Conservation (phyloP, 805 yeast genomes). For the Saccharomycopsis sp. region DNA sequence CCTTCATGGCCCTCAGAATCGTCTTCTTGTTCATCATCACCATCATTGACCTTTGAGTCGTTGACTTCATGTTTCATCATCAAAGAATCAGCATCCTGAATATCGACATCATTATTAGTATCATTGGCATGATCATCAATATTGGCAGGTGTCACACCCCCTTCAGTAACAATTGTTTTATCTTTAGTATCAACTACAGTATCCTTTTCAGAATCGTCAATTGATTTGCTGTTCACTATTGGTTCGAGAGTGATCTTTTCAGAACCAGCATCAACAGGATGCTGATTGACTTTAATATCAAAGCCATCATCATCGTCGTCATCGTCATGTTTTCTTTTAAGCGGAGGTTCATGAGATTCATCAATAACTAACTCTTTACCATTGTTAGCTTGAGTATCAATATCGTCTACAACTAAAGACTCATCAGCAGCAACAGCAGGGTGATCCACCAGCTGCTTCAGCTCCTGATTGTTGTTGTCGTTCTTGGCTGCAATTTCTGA, state of each 20-base stretch:
- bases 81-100: not conserved
- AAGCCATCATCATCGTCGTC: not conserved
- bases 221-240: constrained; percentile 1
- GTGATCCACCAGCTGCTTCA: no score
- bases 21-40: constrained; percentile 9
- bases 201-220: not conserved
- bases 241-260: not conserved
- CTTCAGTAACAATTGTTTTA: not conserved
- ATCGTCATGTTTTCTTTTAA: not conserved
- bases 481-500: not conserved
- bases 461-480: not conserved
- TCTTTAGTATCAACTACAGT: no score
- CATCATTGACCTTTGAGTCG: constrained; percentile 9
- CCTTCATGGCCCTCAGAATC: constrained; percentile 3
- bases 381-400: not conserved
- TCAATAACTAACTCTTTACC: not conserved
- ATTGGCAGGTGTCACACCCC: not conserved
- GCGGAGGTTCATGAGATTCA: not conserved
- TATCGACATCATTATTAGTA: not conserved
- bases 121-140: not conserved
- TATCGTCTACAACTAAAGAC: not conserved
- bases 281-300: not conserved
- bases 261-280: not conserved
- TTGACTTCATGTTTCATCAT: constrained; percentile 5
- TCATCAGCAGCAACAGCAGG: no score